Evolutionary conservation across 2,329 filamentous ascomycete species (phyloP), one percentile per base, ranked within the genome.

Genomic region (Exserohilum turcica): DNA sequence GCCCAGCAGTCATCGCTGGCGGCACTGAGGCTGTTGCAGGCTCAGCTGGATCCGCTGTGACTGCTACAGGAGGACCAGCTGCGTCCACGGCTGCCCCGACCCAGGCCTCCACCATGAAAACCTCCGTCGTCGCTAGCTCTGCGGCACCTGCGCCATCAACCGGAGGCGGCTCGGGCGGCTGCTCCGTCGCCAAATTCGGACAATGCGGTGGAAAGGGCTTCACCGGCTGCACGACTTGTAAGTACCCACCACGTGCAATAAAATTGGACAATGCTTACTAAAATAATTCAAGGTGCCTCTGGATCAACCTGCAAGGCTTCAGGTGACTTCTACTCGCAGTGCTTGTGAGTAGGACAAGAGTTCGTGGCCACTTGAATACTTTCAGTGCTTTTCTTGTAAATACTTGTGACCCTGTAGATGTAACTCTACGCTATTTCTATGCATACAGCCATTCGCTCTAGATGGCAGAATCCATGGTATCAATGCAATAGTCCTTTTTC

Each of bases 1-100:
- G 82, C 15, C 82, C 82, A 13, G 62, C 71, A 31, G 69, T 77
- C 29, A 66, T 72, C 39, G 46, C 63, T 15, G 70, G 67, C 8
- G 69, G 68, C 16, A 67, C 61, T 2, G 65, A 62, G 33, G 65
- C 64, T n/a, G 56, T 63, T 13, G 67, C 67, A 43, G 67, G 69
- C 27, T 64, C 65, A 42, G 64, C 60, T 37, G 64, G 66, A 10
- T 64, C 66, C 2, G 48, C 37, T 16, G 60, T 57, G 13, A 60
- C 60, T 35, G 60, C 63, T 19, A 62, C 61, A 15, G 63, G 53
- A 18, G 63, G 64, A 43, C 51, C 57, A 6, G 18, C 54, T 4
- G 53, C 51, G 35, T 43, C 64, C 15, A 47, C 56, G 9, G 42
- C 56, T 44, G 55, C 63, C 16, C 43, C 53, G 15, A 61, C 43